Evolutionary conservation across 73 alveolate species (phyloP), one percentile per base, ranked within the genome.

Genomic region (Tetrahymena elliotti): DNA sequence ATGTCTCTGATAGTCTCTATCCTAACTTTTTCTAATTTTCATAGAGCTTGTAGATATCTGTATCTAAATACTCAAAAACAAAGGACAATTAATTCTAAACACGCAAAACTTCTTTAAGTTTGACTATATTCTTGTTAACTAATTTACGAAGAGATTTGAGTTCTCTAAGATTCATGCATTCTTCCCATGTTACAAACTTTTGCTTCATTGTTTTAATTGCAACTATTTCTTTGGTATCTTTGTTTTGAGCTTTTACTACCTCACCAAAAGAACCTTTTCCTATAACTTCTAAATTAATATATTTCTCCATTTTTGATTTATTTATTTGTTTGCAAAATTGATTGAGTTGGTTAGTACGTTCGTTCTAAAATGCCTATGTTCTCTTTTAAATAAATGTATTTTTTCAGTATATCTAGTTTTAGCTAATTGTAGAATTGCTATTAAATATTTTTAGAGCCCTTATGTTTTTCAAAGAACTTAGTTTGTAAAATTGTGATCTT

Each of bases 111-210:
- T 99, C 99, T 88, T 97, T 97, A 94, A 99, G 96, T 93, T 98
- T 98, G 27, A 99, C 98, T 38, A 99, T 98, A 94, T 98, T 98
- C 84, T 99, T 97, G 95, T 99, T 99, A 53, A 97, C 97, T 84
- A 99, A 96, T 83, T 99, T 97, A 84, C 98, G 96, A 40, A 99
- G 97, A 33, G 99, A 99, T 93, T 98, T 97, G 97, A 99, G 99
- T 95, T 99, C 99, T 92, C 99, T 98, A 84, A 99, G 98, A 93
- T 98, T 97, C 97, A 98, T 97, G 93, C 99, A 99, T 96, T 99
- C 99, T 95, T 99, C 99, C 99, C 99, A 99, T 94, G 98, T 96
- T 82, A 97, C 93, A 95, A 97, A 98, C 94, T 98, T 97, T 54
- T 98, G 94, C 97, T 99, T 99, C 97, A 99, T 96, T 94, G 97